These are phyloP conservation scores for Hypoxylon intermedium DNA, from an alignment of 495 filamentous ascomycete species.

Conservation along the genomic window DNA sequence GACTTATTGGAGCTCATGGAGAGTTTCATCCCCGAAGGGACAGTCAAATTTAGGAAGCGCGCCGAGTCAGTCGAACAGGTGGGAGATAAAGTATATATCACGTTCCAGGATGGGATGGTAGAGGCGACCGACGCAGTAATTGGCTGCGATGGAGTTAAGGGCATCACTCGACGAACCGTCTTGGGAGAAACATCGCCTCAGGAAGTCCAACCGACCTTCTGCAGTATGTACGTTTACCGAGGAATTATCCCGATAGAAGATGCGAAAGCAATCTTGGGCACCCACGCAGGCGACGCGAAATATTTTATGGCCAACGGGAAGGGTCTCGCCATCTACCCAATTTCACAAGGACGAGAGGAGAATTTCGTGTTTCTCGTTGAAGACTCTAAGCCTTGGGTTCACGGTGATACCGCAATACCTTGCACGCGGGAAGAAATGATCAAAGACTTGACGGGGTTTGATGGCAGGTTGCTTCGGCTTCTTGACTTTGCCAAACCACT, in stretches of 20 bases:
- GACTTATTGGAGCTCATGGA: slow-evolving; percentile 38
- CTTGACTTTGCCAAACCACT: slow-evolving; percentile 48
- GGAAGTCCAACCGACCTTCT: slow-evolving; percentile 37
- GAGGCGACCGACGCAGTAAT: slow-evolving; percentile 53
- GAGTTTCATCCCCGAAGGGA: slow-evolving; percentile 42
- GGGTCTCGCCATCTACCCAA: slow-evolving; percentile 64
- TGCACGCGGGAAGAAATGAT: slow-evolving; percentile 40
- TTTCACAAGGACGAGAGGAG: slow-evolving; percentile 56
- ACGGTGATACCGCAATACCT: slow-evolving; percentile 18
- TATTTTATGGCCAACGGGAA: slow-evolving; percentile 60
- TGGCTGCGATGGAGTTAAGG: slow-evolving; percentile 66
- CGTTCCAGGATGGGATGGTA: slow-evolving; percentile 39
- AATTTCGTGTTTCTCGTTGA: slow-evolving; percentile 36
- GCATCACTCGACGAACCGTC: slow-evolving; percentile 52
- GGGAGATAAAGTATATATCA: slow-evolving; percentile 30
- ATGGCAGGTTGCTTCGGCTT: slow-evolving; percentile 32
- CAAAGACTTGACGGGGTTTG: slow-evolving; percentile 33
- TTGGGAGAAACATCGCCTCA: slow-evolving; percentile 48
- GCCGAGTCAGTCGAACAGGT: slow-evolving; percentile 30
- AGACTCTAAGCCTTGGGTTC: slow-evolving; percentile 15
- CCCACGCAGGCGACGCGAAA: slow-evolving; percentile 59
- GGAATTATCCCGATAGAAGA: slow-evolving; percentile 64
- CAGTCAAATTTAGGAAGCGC: slow-evolving; percentile 39
- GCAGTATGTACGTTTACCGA: slow-evolving; percentile 55
- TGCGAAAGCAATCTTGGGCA: slow-evolving; percentile 54